These are phyloP conservation scores for Aspergillus sp. DNA, from an alignment of 2,329 filamentous ascomycete genomes.

Conservation along the genomic window DNA sequence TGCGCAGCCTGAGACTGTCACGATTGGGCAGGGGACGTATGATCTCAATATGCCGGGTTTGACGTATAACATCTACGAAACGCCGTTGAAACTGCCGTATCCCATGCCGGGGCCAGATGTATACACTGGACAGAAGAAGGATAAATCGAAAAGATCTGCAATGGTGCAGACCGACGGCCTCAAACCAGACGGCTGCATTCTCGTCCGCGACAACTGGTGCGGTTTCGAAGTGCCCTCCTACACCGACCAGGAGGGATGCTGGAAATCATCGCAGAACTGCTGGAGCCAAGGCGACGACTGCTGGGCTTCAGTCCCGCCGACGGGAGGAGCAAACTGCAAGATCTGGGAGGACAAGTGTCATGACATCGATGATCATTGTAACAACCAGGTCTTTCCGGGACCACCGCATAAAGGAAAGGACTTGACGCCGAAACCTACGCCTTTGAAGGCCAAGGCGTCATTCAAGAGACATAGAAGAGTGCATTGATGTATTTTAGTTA, in stretches of 20 bases:
- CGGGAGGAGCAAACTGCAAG: slow-evolving; percentile 56
- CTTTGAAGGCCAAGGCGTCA: background rate
- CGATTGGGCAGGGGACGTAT: slow-evolving; percentile 62
- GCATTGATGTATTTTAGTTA: too few relatives aligned
- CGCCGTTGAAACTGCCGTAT: slow-evolving; percentile 51
- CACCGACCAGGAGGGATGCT: slow-evolving; percentile 55
- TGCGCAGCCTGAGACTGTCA: slow-evolving; percentile 50
- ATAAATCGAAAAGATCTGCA: background rate
- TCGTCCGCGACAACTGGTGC: slow-evolving; percentile 71
- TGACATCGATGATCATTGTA: slow-evolving; percentile 38
- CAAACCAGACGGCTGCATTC: slow-evolving; percentile 53
- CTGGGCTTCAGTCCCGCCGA: slow-evolving; percentile 55
- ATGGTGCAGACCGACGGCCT: slow-evolving; percentile 44
- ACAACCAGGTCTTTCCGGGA: slow-evolving; percentile 35
- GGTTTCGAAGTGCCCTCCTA: slow-evolving; percentile 58
- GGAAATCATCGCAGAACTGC: slow-evolving; percentile 49
- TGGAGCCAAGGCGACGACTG: slow-evolving; percentile 58
- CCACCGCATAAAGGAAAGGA: slow-evolving; percentile 40
- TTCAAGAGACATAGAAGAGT: too few relatives aligned
- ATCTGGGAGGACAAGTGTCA: slow-evolving; percentile 61
- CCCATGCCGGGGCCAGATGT: slow-evolving; percentile 54
- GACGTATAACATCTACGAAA: slow-evolving; percentile 60
- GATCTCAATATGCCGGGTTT: slow-evolving; percentile 51
- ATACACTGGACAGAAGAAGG: slow-evolving; percentile 33
- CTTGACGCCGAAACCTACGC: slow-evolving; percentile 23